Base-by-base conservation (phyloP, 768 basidiomycete genomes). In the Butyriboletus loyo region DNA sequence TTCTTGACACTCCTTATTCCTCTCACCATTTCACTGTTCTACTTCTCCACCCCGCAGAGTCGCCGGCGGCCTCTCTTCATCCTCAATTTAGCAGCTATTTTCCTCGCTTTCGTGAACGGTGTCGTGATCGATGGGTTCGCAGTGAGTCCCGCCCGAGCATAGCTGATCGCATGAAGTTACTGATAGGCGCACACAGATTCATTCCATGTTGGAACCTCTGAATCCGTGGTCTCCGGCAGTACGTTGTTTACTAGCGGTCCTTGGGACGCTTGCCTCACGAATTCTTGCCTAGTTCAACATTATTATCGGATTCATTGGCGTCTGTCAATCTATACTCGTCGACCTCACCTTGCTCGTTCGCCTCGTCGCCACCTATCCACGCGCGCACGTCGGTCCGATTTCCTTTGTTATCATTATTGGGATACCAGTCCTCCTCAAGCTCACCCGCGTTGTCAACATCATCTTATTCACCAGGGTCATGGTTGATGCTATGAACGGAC, bases 291-390 rank as follows among this genome's bases (percentile, higher is more conserved):
- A 46, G 46, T 15, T 35, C 7, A 51, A 55, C 19, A 58, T 70
- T 15, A 36, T 49, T 2, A 50, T 68, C 19, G 63, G 62, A 28
- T 49, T 61, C 5, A 28, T 70, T 21, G 55, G 58, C 15, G 24
- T 46, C n/a, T 13, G 3, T 11, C 46, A 68, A 52, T 56, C 58
- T 13, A 46, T 67, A 11, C n/a, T 64, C 3, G 56, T 69, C 32
- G 65, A 66, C 36, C 31, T 55, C 28, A 66, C 60, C 17, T 50
- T 67, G 21, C 56, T 67, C 14, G 19, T 64, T 40, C 65, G 66
- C 36, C 53, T 67, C 4, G 28, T 56, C 30, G 47, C 56, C n/a
- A 54, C 68, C 11, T 57, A 67, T 39, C 66, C 67, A 15, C 45
- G 17, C 9, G 28, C n/a, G 5, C 53, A 52, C 1, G 5, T 58